Evolutionary conservation across 345 rosid genomes (phyloP).

Genomic region (Bruguiera gymnorhiza): DNA sequence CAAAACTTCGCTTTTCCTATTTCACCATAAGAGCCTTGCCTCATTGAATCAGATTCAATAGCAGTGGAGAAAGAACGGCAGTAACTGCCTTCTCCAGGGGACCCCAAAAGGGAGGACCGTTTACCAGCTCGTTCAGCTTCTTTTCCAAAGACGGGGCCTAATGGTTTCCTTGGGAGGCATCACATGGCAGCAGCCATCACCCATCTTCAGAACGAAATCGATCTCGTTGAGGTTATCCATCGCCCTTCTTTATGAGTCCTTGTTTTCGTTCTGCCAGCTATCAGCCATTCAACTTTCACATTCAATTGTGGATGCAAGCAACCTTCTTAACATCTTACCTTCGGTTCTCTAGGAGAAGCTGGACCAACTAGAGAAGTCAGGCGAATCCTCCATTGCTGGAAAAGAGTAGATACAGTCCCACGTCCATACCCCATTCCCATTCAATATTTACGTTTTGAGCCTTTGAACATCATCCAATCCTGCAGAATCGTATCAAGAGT

Average conservation of each 20-base stretch:
- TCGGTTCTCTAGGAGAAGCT: constrained; percentile 35
- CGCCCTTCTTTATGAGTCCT: not conserved
- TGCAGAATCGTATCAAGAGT: constrained; percentile 36
- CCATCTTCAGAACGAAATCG: constrained; percentile 36
- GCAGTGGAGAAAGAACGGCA: not conserved
- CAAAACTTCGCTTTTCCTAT: too few relatives aligned
- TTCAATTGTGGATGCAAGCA: not conserved
- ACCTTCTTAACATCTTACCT: not conserved
- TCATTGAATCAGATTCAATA: too few relatives aligned
- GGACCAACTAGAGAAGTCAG: constrained; percentile 36
- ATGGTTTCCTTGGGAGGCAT: constrained; percentile 35
- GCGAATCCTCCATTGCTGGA: constrained; percentile 44
- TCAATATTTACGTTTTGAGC: not conserved
- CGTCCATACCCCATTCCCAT: not conserved
- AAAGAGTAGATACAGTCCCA: constrained; percentile 25
- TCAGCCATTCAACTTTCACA: not conserved
- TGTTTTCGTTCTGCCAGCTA: not conserved
- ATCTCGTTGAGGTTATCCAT: constrained; percentile 28
- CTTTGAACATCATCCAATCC: not conserved
- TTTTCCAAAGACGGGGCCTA: not conserved
- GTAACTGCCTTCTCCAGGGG: not conserved
- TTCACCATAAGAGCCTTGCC: too few relatives aligned
- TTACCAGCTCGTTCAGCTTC: not conserved
- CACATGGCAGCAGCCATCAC: constrained; percentile 37
- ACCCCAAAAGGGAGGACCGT: not conserved